phyloP scores from a whole-genome alignment of 345 rosid genomes.

The Chamaenerion angustifolium region DNA sequence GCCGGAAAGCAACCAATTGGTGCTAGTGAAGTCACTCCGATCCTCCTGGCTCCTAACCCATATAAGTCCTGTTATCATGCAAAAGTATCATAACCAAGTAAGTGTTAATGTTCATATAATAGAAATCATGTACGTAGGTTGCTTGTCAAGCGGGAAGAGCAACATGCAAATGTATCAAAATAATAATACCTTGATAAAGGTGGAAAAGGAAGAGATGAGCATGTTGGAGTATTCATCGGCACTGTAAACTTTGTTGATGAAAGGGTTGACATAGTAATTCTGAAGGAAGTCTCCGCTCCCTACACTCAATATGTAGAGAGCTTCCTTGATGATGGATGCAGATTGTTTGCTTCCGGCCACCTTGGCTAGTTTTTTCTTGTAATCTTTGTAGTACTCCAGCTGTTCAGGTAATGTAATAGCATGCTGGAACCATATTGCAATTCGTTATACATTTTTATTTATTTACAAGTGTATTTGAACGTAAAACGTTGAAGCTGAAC shows the following conservation, averaged over 20 bases:
- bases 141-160: too few relatives aligned
- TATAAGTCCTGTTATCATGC: constrained; percentile 35
- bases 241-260: constrained; percentile 36
- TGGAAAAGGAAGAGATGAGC: constrained; percentile 38
- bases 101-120: too few relatives aligned
- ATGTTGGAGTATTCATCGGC: constrained; percentile 54
- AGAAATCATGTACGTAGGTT: too few relatives aligned
- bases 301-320: constrained; percentile 55
- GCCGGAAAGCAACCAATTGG: constrained; percentile 85
- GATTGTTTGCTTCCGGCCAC: constrained; percentile 48
- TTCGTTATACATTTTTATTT: too few relatives aligned
- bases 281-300: constrained; percentile 89
- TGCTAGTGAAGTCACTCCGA: constrained; percentile 85
- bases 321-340: constrained; percentile 44
- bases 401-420: constrained; percentile 70
- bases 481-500: too few relatives aligned
- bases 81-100: too few relatives aligned
- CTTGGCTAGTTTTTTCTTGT: constrained; percentile 49
- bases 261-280: constrained; percentile 74
- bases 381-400: constrained; percentile 63
- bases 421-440: constrained; percentile 43
- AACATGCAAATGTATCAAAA: too few relatives aligned
- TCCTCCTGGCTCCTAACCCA: constrained; percentile 60
- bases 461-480: too few relatives aligned
- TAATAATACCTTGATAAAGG: constrained; percentile 40